Evolutionary conservation across 108 stramenopile species (phyloP).

Genomic region (Nannochloropsis granulata): DNA sequence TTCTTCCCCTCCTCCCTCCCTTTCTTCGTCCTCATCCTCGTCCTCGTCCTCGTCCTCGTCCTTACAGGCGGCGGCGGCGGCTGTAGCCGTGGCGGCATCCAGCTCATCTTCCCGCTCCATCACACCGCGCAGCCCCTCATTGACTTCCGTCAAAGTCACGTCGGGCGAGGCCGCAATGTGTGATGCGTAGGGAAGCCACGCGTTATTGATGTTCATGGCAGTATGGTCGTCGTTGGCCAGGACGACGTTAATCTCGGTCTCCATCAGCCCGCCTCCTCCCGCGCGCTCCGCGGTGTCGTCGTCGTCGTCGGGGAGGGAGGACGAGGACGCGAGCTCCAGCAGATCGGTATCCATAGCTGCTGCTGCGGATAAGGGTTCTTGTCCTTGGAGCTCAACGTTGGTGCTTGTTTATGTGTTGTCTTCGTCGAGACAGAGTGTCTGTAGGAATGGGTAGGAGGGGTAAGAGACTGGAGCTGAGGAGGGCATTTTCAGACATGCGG

Average conservation of each 20-base stretch:
- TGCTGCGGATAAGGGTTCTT: too few species aligned
- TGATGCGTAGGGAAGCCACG: not conserved
- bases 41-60: not conserved
- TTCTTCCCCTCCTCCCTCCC: not conserved
- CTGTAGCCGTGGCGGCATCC: not conserved
- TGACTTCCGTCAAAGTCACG: not conserved
- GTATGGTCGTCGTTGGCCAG: not conserved
- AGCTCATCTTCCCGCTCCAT: not conserved
- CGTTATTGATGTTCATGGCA: not conserved
- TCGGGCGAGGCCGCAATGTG: not conserved
- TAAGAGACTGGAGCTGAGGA: too few species aligned
- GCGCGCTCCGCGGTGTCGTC: not conserved
- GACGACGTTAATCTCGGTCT: too few species aligned
- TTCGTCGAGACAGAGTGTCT: too few species aligned
- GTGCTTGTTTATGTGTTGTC: too few species aligned
- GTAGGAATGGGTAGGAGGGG: too few species aligned
- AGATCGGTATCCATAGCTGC: too few species aligned
- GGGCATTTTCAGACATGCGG: too few species aligned
- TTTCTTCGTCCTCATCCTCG: not conserved
- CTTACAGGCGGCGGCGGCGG: not conserved
- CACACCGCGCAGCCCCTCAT: not conserved
- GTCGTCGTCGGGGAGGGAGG: not conserved
- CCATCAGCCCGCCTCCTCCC: not conserved
- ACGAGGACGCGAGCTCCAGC: not conserved
- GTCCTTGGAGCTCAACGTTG: too few species aligned